Percentiles rank a stretch among this genome's conserved stretches.
Conservation (phyloP, 768 basidiomycete species). For the Leccinum subgranulosum region DNA sequence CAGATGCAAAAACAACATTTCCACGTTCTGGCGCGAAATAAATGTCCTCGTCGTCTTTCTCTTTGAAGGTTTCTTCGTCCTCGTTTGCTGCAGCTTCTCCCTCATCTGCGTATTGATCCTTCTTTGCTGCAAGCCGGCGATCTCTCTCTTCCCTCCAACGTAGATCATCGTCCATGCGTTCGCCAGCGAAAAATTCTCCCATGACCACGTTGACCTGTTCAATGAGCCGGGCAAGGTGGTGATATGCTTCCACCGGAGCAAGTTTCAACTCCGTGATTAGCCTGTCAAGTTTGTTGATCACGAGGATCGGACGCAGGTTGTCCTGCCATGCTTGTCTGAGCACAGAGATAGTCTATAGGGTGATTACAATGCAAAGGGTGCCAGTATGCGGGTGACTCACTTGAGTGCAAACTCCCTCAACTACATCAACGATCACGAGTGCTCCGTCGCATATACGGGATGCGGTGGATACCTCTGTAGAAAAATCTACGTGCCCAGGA, state of each 20-base stretch:
- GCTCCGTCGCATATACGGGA: conserved; percentile 94
- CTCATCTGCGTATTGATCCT: conserved; percentile 64
- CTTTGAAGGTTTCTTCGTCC: conserved; percentile 72
- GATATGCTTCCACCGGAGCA: conserved; percentile 87
- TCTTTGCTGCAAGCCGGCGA: conserved; percentile 71
- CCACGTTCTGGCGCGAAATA: conserved; percentile 96
- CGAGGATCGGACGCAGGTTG: conserved; percentile 81
- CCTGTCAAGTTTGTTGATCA: conserved; percentile 96
- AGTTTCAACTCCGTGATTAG: conserved; percentile 92
- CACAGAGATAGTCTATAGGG: conserved; percentile 83
- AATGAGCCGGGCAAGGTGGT: conserved; percentile 88
- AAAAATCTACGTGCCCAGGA: conserved; percentile 98
- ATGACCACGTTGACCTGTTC: conserved; percentile 98
- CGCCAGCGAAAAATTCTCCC: conserved; percentile 93
- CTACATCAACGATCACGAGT: conserved; percentile 91
- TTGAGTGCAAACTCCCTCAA: conserved; percentile 98
- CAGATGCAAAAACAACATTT: conserved; percentile 95
- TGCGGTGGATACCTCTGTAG: conserved; percentile 94
- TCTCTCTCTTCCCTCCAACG: conserved; percentile 94
- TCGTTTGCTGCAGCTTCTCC: conserved; percentile 59
- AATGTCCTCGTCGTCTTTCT: conserved; percentile 96
- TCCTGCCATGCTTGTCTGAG: conserved; percentile 94
- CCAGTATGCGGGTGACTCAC: conserved; percentile 39
- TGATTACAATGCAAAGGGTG: neutral
- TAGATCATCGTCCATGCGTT: conserved; percentile 95